These are phyloP conservation scores for Ulota crispa DNA, from an alignment of 225 moss, liverwort and hornwort genomes.

Conservation along the genomic window DNA sequence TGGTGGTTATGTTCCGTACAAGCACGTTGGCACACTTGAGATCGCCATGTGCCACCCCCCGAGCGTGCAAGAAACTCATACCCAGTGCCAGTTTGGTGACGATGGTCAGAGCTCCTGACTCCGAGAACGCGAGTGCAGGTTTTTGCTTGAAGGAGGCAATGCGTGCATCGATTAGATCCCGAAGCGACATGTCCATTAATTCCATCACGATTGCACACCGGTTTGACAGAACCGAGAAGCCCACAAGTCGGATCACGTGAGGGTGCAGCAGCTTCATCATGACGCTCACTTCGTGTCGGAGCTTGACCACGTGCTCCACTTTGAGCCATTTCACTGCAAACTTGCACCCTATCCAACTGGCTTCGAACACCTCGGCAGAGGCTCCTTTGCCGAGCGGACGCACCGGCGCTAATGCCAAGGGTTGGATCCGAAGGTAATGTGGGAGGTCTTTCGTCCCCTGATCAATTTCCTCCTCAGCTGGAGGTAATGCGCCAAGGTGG, in stretches of 20 bases:
- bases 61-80: constrained; percentile 30
- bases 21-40: constrained; percentile 40
- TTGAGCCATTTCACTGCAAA: constrained; percentile 43
- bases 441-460: constrained; percentile 1
- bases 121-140: background rate
- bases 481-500: background rate
- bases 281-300: background rate
- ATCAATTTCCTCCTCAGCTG: background rate
- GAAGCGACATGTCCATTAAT: constrained; percentile 13
- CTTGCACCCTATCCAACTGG: constrained; percentile 34
- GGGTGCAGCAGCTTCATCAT: constrained; percentile 10
- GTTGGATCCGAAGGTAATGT: constrained; percentile 24
- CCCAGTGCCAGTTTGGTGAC: constrained; percentile 30
- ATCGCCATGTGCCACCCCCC: constrained; percentile 30
- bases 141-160: background rate
- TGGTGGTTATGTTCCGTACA: constrained; percentile 7
- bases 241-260: constrained; percentile 7
- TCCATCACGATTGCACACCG: constrained; percentile 22
- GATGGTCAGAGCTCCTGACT: constrained; percentile 20
- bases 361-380: constrained; percentile 26
- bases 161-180: background rate
- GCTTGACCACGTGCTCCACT: constrained; percentile 14
- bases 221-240: background rate
- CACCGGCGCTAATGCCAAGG: background rate
- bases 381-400: background rate